phyloP scores from a whole-genome alignment of 1,284 basidiomycete species.

The Polyporus tsugae region DNA sequence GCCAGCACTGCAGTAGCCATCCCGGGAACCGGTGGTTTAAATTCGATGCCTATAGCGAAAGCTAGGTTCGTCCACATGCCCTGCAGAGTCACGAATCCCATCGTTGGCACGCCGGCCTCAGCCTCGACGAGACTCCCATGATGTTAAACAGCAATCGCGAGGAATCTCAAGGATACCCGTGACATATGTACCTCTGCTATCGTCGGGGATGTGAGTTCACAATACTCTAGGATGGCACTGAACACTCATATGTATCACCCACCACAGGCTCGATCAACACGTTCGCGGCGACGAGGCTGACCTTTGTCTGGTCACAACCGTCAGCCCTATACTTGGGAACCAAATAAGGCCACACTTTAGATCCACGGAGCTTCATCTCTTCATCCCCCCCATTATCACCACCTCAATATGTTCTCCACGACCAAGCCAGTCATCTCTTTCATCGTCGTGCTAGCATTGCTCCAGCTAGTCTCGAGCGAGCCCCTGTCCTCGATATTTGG shows the following conservation, averaged over 20 bases:
- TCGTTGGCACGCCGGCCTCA: too few relatives aligned
- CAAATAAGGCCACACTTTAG: not conserved
- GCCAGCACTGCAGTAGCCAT: too few relatives aligned
- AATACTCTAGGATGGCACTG: too few relatives aligned
- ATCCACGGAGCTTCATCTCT: not conserved
- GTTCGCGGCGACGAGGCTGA: not conserved
- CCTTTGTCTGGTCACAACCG: not conserved
- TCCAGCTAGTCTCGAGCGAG: not conserved
- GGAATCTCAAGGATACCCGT: not conserved
- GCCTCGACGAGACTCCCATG: too few relatives aligned
- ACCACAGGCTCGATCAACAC: not conserved
- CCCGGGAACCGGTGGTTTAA: too few relatives aligned
- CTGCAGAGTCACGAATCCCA: too few relatives aligned
- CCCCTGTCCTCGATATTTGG: not conserved
- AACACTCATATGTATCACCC: not conserved
- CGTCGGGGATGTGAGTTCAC: not conserved
- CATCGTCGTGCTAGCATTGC: not conserved
- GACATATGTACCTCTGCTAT: too few relatives aligned
- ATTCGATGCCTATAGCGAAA: too few relatives aligned
- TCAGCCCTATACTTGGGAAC: conserved; percentile 1
- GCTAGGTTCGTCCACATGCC: too few relatives aligned
- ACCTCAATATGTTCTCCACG: not conserved
- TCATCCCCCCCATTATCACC: not conserved
- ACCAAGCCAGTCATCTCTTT: not conserved
- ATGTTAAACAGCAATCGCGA: not conserved